A percentile compares a stretch with the other conserved stretches of the same genome.
These are phyloP conservation scores for Phoma sp. DNA, from an alignment of 2,329 filamentous ascomycete species.

Conservation along the genomic window DNA sequence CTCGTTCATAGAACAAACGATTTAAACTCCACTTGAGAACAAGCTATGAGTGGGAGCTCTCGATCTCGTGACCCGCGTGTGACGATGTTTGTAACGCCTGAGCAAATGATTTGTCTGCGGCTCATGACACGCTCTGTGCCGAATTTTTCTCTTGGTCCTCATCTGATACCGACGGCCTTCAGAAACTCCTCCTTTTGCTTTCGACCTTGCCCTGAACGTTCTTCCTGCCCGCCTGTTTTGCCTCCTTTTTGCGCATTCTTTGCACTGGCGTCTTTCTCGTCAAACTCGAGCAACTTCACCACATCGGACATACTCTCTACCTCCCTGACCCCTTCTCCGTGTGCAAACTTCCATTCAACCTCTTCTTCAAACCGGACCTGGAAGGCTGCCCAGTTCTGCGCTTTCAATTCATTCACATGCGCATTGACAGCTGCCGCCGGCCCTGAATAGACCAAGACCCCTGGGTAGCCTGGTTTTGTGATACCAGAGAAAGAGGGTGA, in stretches of 20 bases:
- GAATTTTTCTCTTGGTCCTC: no score
- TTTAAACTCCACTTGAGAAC: no score
- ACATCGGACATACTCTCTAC: constrained; percentile 56
- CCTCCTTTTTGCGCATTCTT: neutral
- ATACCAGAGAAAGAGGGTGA: constrained; percentile 50
- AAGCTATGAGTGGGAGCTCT: no score
- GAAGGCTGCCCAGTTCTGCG: constrained; percentile 56
- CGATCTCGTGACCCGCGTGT: no score
- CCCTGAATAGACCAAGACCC: constrained; percentile 54
- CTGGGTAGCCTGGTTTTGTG: constrained; percentile 57
- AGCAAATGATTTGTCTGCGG: no score
- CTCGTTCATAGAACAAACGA: no score
- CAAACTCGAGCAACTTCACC: constrained; percentile 46
- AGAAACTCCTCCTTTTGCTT: constrained; percentile 40
- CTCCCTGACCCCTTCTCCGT: constrained; percentile 51
- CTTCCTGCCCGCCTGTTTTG: neutral
- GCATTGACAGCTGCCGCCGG: constrained; percentile 47
- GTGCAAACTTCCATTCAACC: constrained; percentile 49
- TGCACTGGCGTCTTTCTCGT: constrained; percentile 1
- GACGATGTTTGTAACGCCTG: no score
- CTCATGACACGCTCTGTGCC: no score
- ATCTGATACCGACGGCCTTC: constrained; percentile 47
- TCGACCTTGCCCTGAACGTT: constrained; percentile 6
- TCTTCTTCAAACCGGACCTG: constrained; percentile 53
- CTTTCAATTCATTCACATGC: constrained; percentile 53